A percentile compares a stretch with the other conserved stretches of the same genome.
These are phyloP conservation scores for Monosporascus sp. DNA, from an alignment of 2,329 filamentous ascomycete genomes.

Conservation along the genomic window DNA sequence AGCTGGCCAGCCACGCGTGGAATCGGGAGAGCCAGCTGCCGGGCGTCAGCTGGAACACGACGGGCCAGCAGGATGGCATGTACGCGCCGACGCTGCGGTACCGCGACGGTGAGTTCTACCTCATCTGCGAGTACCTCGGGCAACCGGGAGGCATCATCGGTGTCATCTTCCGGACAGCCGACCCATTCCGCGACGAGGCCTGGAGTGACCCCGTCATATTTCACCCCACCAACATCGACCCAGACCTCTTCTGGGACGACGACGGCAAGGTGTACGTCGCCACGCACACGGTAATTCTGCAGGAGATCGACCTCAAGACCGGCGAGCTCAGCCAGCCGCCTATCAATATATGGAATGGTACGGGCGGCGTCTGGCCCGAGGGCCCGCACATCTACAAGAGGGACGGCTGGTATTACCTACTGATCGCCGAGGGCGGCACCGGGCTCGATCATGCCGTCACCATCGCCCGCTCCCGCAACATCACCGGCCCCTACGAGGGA, in stretches of 20 bases:
- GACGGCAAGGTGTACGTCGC: slow-evolving; percentile 33
- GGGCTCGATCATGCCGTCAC: slow-evolving; percentile 34
- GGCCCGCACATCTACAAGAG: slow-evolving; percentile 42
- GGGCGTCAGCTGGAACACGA: slow-evolving; percentile 25
- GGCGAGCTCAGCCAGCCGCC: slow-evolving; percentile 26
- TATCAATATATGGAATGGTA: slow-evolving; percentile 38
- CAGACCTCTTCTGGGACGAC: slow-evolving; percentile 38
- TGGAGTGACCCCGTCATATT: slow-evolving; percentile 38
- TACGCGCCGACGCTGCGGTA: slow-evolving; percentile 29
- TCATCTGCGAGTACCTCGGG: slow-evolving; percentile 26
- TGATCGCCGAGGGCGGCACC: slow-evolving; percentile 46
- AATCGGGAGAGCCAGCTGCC: slow-evolving; percentile 37
- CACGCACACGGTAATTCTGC: slow-evolving; percentile 23
- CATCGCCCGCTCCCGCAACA: slow-evolving; percentile 34
- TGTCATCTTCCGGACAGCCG: slow-evolving; percentile 32
- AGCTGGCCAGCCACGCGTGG: slow-evolving; percentile 34
- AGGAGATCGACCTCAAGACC: slow-evolving; percentile 30
- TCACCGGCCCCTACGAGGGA: slow-evolving; percentile 39
- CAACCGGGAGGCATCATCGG: slow-evolving; percentile 5
- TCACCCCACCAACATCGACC: slow-evolving; percentile 28
- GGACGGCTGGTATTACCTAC: slow-evolving; percentile 42
- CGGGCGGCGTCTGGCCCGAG: slow-evolving; percentile 36
- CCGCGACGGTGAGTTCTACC: slow-evolving; percentile 25
- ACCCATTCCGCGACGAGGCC: slow-evolving; percentile 31
- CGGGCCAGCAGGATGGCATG: slow-evolving; percentile 26